These are phyloP conservation scores for Endocladia muricata DNA, from an alignment of 31 red algal genomes.

Conservation along the genomic window DNA sequence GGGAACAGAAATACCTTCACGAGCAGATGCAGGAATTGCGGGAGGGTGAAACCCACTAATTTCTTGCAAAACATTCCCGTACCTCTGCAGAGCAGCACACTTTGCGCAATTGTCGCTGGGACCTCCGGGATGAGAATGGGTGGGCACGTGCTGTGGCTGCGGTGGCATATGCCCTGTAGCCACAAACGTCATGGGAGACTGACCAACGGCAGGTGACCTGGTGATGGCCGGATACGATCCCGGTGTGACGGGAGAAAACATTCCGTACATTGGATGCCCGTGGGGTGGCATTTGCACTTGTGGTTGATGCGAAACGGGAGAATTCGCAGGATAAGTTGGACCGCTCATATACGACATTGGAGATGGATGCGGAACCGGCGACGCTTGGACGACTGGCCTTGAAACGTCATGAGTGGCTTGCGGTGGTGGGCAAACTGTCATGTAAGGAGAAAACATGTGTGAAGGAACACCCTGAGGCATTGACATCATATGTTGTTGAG, in stretches of 20 bases:
- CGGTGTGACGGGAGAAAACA: conserved; percentile 49
- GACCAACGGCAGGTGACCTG: conserved; percentile 7
- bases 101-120: conserved; percentile 47
- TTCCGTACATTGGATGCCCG: conserved; percentile 22
- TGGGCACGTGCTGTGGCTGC: neutral
- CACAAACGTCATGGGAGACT: neutral
- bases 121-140: conserved; percentile 44
- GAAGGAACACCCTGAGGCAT: neutral
- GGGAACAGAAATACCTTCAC: too few relatives aligned
- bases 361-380: conserved; percentile 29
- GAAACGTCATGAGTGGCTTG: too few relatives aligned
- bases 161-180: neutral
- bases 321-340: conserved; percentile 20
- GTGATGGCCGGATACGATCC: conserved; percentile 13
- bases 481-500: conserved; percentile 6
- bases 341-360: conserved; percentile 30
- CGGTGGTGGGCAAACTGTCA: conserved; percentile 17
- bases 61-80: conserved; percentile 56
- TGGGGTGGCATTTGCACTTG: neutral
- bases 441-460: conserved; percentile 13
- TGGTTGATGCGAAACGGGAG: conserved; percentile 15
- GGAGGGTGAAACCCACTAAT: conserved; percentile 22
- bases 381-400: neutral
- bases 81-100: conserved; percentile 41
- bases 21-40: neutral